Percentiles rank a stretch among this genome's conserved stretches.
Evolutionary conservation across 257 asterid species (phyloP).

Genomic region (Osmanthus fragrans): DNA sequence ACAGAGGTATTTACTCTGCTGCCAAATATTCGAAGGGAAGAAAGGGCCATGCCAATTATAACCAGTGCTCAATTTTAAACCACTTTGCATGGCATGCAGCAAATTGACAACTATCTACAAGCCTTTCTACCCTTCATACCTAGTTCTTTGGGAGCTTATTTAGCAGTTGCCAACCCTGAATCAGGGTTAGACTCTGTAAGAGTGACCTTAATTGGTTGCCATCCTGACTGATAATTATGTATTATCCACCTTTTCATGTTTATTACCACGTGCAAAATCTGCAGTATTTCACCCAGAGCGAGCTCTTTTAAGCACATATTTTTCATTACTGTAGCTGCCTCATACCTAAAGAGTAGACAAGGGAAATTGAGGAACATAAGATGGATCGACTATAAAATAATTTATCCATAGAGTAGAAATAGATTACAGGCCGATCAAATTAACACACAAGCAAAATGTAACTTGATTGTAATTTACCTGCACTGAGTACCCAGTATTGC

Average conservation of each 20-base stretch:
- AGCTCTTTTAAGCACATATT: constrained; percentile 64
- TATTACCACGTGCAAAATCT: constrained; percentile 83
- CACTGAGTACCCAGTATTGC: constrained; percentile 68
- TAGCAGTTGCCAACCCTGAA: constrained; percentile 65
- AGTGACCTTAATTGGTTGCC: constrained; percentile 76
- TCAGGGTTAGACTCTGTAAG: constrained; percentile 71
- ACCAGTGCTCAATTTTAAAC: constrained; percentile 29
- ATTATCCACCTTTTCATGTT: constrained; percentile 72
- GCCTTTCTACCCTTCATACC: constrained; percentile 42
- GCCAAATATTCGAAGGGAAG: constrained; percentile 37
- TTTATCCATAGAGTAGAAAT: not conserved
- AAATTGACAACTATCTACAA: constrained; percentile 17
- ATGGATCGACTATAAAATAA: constrained; percentile 6
- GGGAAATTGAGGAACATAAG: constrained; percentile 25
- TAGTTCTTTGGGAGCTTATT: constrained; percentile 38
- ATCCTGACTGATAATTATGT: constrained; percentile 72
- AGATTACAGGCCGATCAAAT: not conserved
- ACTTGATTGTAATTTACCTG: constrained; percentile 50
- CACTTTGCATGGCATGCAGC: constrained; percentile 21
- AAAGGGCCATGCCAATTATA: constrained; percentile 35
- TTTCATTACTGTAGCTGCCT: constrained; percentile 79
- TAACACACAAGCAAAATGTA: constrained; percentile 11
- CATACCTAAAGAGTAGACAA: constrained; percentile 59
- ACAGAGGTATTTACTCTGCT: constrained; percentile 18
- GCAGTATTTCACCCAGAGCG: constrained; percentile 78